Evolutionary conservation across 2,329 filamentous ascomycete species (phyloP), one percentile per base, ranked within the genome.

Genomic region (Colletotrichum scovillei): DNA sequence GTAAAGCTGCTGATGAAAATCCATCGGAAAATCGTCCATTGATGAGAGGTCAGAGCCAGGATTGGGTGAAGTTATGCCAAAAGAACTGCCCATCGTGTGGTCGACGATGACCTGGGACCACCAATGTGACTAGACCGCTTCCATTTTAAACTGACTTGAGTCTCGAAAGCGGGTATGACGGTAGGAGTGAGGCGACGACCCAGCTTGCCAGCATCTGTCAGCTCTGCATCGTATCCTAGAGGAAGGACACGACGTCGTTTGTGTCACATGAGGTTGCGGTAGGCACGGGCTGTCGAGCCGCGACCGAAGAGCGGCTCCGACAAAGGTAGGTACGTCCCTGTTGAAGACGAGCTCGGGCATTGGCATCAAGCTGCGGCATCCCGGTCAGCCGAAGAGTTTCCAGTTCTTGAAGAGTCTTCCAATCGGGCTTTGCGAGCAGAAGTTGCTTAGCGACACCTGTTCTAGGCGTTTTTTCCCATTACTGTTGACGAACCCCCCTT

Each of bases 61-160:
- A 14, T 57, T 49, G 58, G 19, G 28, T n/a, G 19, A 3, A 2
- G 57, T 14, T 42, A 22, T 42, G 16, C 28, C 26, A 26, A 22
- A 32, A 63, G 58, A 30, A 63, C 65, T 63, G 65, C 16, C 38
- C 49, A 46, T 22, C 24, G 55, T 42, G 42, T 55, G 38, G n/a
- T 11, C 11, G 38, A 26, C 58, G 38, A 63, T 72, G 38, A 63
- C 64, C 28, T 35, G 19, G 8, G 28, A 2, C 35, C 14, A 14
- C 56, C n/a, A 53, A 57, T 53, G 38, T 63, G 38, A 32, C 30
- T 46, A 22, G 46, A 3, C 52, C 35, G 30, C 53, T 46, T 24
- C 26, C 32, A 14, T n/a, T 26, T 24, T 49, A 28, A 35, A 57
- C 24, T 28, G 46, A 52, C 35, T 42, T 30, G 49, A 57, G n/a